Evolutionary conservation across 2,329 filamentous ascomycete species (phyloP).

Genomic region (Penicillium sp.): DNA sequence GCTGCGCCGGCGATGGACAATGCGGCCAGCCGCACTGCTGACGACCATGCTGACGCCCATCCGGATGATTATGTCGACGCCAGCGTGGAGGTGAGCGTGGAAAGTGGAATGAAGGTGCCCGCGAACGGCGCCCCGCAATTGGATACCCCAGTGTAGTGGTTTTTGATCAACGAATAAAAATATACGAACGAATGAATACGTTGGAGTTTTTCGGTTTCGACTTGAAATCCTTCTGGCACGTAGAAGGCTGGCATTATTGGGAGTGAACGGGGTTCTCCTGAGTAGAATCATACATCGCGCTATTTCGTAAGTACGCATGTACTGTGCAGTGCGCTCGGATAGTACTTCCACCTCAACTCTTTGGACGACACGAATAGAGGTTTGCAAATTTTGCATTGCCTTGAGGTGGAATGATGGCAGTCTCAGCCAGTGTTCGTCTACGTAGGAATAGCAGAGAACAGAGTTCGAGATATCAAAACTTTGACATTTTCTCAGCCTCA

Average conservation of each 20-base stretch:
- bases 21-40: not conserved
- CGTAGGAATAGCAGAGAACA: too few relatives aligned
- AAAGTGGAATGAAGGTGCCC: not conserved
- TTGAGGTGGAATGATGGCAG: not conserved
- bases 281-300: not conserved
- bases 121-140: slow-evolving; percentile 1
- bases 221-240: not conserved
- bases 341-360: not conserved
- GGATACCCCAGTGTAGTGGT: slow-evolving; percentile 1
- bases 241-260: not conserved
- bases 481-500: too few relatives aligned
- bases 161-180: not conserved
- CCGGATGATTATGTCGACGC: not conserved
- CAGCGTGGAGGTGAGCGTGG: not conserved
- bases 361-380: too few relatives aligned
- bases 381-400: too few relatives aligned
- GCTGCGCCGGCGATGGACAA: slow-evolving; percentile 29
- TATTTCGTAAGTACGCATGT: not conserved
- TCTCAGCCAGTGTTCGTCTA: too few relatives aligned
- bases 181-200: not conserved
- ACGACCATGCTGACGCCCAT: not conserved
- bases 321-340: not conserved
- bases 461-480: too few relatives aligned
- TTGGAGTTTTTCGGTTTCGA: not conserved
- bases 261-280: not conserved